Conservation (phyloP, 1,284 basidiomycete species). For the Ganoderma multipileum region DNA sequence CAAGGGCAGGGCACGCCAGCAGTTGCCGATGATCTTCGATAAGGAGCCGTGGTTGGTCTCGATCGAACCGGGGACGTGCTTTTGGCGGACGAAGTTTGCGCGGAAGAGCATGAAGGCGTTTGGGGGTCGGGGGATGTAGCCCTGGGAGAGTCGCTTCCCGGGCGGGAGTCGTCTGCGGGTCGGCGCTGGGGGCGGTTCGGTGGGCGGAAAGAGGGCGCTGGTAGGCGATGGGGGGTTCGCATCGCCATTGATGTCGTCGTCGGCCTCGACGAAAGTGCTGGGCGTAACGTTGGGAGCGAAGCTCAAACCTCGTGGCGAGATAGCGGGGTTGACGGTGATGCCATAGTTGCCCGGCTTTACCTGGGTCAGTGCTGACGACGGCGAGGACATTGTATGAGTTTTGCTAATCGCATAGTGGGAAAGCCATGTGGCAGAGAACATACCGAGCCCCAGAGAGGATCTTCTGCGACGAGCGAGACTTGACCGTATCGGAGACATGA, state of each 20-base stretch:
- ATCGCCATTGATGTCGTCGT: slow-evolving; percentile 42
- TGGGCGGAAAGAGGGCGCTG: slow-evolving; percentile 44
- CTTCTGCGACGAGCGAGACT: slow-evolving; percentile 28
- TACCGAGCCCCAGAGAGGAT: slow-evolving; percentile 30
- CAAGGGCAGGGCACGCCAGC: slow-evolving; percentile 69
- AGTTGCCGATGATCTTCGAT: slow-evolving; percentile 77
- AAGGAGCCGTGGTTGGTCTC: slow-evolving; percentile 85
- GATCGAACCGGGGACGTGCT: slow-evolving; percentile 83
- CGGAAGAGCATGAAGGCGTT: slow-evolving; percentile 96
- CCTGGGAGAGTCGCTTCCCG: slow-evolving; percentile 65
- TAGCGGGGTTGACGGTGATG: slow-evolving; percentile 40
- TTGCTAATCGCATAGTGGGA: no score
- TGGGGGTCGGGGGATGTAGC: slow-evolving; percentile 86
- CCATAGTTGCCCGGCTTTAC: slow-evolving; percentile 67
- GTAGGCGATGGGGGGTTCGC: slow-evolving; percentile 35
- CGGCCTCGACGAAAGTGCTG: slow-evolving; percentile 59
- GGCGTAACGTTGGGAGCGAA: slow-evolving; percentile 80
- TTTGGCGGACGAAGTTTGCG: slow-evolving; percentile 83
- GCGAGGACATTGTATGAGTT: background rate
- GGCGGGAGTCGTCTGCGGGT: slow-evolving; percentile 53
- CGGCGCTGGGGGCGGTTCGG: slow-evolving; percentile 37
- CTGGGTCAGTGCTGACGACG: slow-evolving; percentile 43
- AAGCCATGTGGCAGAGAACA: slow-evolving; percentile 3
- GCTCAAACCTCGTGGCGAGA: slow-evolving; percentile 59
- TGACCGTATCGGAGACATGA: slow-evolving; percentile 29